phyloP scores from a whole-genome alignment of 768 basidiomycete genomes.

The Lentinus tigrinus region DNA sequence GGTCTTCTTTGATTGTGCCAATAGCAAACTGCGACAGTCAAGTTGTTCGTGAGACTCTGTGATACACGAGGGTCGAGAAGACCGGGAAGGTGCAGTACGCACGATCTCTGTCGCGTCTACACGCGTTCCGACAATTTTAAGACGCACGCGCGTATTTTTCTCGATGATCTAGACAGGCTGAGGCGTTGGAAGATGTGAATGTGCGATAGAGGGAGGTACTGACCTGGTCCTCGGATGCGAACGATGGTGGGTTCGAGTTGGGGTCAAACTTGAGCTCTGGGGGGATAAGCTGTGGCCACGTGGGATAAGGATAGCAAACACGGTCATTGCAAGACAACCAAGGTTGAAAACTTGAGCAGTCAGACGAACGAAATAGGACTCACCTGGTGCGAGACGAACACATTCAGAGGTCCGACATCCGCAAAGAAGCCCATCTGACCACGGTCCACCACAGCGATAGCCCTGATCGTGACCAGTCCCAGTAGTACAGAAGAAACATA shows the following conservation, averaged over 20 bases:
- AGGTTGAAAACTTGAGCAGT: no score
- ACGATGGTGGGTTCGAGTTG: slow-evolving; percentile 95
- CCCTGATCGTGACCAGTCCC: no score
- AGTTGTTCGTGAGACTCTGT: neutral
- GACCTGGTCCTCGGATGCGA: slow-evolving; percentile 87
- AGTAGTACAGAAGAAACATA: no score
- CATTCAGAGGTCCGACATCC: slow-evolving; percentile 89
- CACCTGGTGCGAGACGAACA: slow-evolving; percentile 96
- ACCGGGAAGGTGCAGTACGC: slow-evolving; percentile 32
- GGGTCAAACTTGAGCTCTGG: slow-evolving; percentile 95
- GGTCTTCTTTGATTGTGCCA: slow-evolving; percentile 97
- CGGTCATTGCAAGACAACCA: no score
- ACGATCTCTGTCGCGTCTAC: slow-evolving; percentile 98
- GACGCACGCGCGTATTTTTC: slow-evolving; percentile 86
- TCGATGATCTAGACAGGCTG: slow-evolving; percentile 85
- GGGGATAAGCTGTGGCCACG: slow-evolving; percentile 70
- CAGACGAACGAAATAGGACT: slow-evolving; percentile 23
- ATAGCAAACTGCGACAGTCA: slow-evolving; percentile 78
- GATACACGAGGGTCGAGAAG: neutral
- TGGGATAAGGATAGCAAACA: no score
- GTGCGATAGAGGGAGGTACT: slow-evolving; percentile 3
- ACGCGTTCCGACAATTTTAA: slow-evolving; percentile 96
- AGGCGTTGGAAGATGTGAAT: slow-evolving; percentile 1
- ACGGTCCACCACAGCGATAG: no score
- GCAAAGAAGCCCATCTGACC: slow-evolving; percentile 97